Conservation (phyloP, 495 filamentous ascomycete species). For the Lindgomyces ingoldianus region DNA sequence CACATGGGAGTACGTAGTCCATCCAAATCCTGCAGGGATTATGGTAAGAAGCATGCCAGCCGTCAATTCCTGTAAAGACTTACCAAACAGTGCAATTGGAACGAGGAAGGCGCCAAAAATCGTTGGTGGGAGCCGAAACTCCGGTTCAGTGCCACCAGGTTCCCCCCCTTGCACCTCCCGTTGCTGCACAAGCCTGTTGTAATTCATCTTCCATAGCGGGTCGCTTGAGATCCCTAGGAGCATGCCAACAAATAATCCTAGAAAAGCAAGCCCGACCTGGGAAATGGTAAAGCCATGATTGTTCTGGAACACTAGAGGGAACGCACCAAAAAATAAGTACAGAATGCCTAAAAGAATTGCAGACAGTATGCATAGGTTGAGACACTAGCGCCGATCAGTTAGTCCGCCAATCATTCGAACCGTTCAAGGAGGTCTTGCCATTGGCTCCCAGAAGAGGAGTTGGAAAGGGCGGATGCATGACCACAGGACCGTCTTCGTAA, state of each 20-base stretch:
- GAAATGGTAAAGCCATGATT: slow-evolving; percentile 79
- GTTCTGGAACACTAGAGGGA: slow-evolving; percentile 75
- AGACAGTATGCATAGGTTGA: slow-evolving; percentile 80
- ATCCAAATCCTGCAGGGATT: slow-evolving; percentile 44
- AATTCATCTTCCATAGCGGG: slow-evolving; percentile 73
- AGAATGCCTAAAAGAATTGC: slow-evolving; percentile 84
- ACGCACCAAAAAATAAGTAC: slow-evolving; percentile 95
- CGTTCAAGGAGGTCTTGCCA: slow-evolving; percentile 45
- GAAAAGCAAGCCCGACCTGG: slow-evolving; percentile 79
- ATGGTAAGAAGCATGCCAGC: slow-evolving; percentile 25
- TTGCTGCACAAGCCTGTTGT: slow-evolving; percentile 62
- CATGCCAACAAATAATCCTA: slow-evolving; percentile 82
- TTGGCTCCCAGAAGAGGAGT: slow-evolving; percentile 80
- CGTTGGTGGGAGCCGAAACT: slow-evolving; percentile 81
- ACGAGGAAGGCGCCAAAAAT: slow-evolving; percentile 76
- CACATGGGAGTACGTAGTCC: slow-evolving; percentile 47
- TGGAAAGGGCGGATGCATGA: slow-evolving; percentile 80
- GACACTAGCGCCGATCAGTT: slow-evolving; percentile 48
- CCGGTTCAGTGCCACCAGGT: slow-evolving; percentile 69
- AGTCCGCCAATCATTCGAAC: slow-evolving; percentile 24
- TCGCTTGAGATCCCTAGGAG: slow-evolving; percentile 66
- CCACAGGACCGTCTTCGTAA: slow-evolving; percentile 66
- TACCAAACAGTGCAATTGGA: slow-evolving; percentile 78
- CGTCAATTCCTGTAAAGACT: slow-evolving; percentile 23
- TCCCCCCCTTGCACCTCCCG: slow-evolving; percentile 56